A percentile compares a stretch with the other conserved stretches of the same genome.
phyloP scores from a whole-genome alignment of 371 early-diverging fungal genomes.

The Entomophthora muscae region DNA sequence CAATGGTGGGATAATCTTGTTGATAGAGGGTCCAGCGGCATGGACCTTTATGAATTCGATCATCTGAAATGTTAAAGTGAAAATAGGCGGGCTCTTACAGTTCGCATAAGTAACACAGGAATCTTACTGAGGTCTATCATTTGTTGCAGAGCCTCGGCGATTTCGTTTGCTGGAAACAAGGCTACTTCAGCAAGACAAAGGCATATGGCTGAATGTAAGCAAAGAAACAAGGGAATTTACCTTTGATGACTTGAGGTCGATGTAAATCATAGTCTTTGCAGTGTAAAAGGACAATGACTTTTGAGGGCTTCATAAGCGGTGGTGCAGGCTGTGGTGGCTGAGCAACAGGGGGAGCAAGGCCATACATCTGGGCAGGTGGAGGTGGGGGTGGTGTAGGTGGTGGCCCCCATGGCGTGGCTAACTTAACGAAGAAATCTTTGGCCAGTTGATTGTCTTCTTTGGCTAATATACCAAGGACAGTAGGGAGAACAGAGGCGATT shows the following conservation, averaged over 20 bases:
- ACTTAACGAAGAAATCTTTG: neutral
- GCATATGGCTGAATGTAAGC: neutral
- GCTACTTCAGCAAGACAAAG: neutral
- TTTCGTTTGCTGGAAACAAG: neutral
- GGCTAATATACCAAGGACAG: neutral
- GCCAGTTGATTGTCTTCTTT: neutral
- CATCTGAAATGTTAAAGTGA: neutral
- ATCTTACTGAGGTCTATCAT: neutral
- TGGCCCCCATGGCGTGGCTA: neutral
- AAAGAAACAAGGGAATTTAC: neutral
- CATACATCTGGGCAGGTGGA: neutral
- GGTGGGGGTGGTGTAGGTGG: neutral
- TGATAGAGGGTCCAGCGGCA: neutral
- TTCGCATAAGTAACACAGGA: neutral
- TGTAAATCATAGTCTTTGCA: neutral
- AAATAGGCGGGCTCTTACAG: neutral
- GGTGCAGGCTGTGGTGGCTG: neutral
- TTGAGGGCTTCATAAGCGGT: neutral
- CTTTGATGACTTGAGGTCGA: neutral
- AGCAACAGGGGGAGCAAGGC: neutral
- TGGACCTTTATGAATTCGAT: neutral
- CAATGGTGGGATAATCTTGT: neutral
- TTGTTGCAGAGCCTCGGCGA: neutral
- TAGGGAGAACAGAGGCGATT: neutral
- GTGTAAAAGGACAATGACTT: neutral